Evolutionary conservation across 495 filamentous ascomycete genomes (phyloP), one percentile per base, ranked within the genome.

Genomic region (Friedmanniomyces endolithicus): DNA sequence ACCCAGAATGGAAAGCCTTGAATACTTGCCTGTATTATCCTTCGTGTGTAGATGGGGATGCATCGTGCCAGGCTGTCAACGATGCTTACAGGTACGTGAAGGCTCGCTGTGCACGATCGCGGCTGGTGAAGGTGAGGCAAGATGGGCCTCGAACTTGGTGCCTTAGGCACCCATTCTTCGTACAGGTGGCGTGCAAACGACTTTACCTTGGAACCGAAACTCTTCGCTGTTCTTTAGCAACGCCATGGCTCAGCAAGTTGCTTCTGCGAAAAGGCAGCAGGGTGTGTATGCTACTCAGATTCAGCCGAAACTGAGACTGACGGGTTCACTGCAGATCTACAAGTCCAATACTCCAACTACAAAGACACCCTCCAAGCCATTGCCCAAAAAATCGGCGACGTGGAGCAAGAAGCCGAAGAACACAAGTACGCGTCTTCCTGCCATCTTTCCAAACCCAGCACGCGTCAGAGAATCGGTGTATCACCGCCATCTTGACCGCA

Each of bases 11-110:
- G 29, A 6, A 31, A 17, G 24, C 7, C 19, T 14, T 12, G 29
- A 35, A 35, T 46, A 71, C 73, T 25, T 78, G 95, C 92, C 88
- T 67, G 71, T 72, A 60, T 94, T 95, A 63, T 94, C 80, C 59
- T 88, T 85, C 23, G 87, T 95, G 63, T 97, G 89, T 3, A 98
- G 72, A 70, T 94, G 90, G 23, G 92, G 92, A 86, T 98, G 92
- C 92, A 98, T 98, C 46, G 6, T 54, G 6, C 3, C 14, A 19
- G 50, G 11, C 23, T 6, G 24, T 29, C 20, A 47, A 47, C 17
- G 44, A 20, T 4, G 24, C n/a, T n/a, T 47, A 47, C 17, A 47
- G 12, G n/a, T n/a, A n/a, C n/a, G n/a, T n/a, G n/a, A n/a, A 16
- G 22, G 9, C 27, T 31, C 27, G 9, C 3, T 31, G 9, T 31